Conservation (phyloP, 345 rosid genomes). For the Arabidopsis thaliana region DNA sequence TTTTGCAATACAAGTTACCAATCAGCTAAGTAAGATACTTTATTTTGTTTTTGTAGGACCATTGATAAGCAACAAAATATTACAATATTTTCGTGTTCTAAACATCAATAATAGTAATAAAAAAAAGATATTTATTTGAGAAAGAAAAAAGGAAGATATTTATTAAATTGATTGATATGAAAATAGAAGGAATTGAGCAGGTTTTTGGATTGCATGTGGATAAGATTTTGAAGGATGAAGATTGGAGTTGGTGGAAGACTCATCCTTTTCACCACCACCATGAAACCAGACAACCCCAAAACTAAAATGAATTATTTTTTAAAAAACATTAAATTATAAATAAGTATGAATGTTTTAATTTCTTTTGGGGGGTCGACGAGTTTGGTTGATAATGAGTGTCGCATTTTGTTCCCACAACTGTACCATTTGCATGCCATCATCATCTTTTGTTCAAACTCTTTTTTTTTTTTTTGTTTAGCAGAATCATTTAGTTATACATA, state of each 20-base stretch:
- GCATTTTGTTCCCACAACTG: conserved; percentile 49
- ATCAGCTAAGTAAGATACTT: conserved; percentile 23
- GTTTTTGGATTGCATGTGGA: conserved; percentile 44
- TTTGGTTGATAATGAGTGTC: conserved; percentile 50
- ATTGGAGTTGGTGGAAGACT: conserved; percentile 55
- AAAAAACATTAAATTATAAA: neutral
- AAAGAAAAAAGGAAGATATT: conserved; percentile 2
- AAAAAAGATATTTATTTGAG: neutral
- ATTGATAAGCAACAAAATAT: conserved; percentile 25
- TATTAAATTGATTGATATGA: conserved; percentile 19
- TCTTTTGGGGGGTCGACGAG: conserved; percentile 27
- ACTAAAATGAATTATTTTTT: conserved; percentile 17
- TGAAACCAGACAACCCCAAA: conserved; percentile 24
- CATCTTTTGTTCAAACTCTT: conserved; percentile 38
- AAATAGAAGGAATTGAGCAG: conserved; percentile 24
- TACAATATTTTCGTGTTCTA: conserved; percentile 5
- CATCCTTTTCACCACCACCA: conserved; percentile 49
- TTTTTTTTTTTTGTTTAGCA: conserved; percentile 15
- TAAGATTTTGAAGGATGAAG: conserved; percentile 49
- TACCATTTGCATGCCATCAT: conserved; percentile 48
- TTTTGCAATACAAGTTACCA: conserved; percentile 50
- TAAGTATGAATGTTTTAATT: conserved; percentile 6
- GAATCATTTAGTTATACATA: conserved; percentile 15
- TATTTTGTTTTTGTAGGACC: conserved; percentile 16
- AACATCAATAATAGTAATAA: neutral